phyloP scores from a whole-genome alignment of 768 basidiomycete genomes.

The Calocera cornea region DNA sequence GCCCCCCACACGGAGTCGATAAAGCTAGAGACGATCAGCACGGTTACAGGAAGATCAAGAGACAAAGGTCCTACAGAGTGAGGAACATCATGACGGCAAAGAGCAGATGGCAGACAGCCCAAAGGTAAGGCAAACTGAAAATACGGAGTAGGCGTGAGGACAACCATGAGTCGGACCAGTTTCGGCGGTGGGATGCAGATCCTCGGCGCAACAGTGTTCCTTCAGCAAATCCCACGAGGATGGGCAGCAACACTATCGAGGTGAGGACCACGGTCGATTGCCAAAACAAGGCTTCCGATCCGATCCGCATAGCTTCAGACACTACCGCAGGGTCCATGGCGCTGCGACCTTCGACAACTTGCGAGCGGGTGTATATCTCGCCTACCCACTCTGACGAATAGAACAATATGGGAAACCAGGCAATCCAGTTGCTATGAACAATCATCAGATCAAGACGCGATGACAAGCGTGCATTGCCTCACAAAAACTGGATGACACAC shows the following conservation, averaged over 20 bases:
- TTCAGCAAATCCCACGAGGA: conserved; percentile 31
- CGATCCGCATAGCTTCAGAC: conserved; percentile 64
- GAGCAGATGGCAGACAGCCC: conserved; percentile 63
- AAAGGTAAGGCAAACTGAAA: conserved; percentile 42
- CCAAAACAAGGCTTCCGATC: conserved; percentile 70
- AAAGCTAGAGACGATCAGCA: conserved; percentile 36
- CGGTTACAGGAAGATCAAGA: conserved; percentile 3
- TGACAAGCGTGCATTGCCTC: conserved; percentile 19
- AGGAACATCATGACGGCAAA: conserved; percentile 67
- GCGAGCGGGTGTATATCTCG: conserved; percentile 56
- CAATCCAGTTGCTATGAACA: conserved; percentile 53
- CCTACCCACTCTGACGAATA: conserved; percentile 80
- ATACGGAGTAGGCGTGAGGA: neutral
- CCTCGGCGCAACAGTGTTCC: neutral
- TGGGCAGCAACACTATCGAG: conserved; percentile 57
- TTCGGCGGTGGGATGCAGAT: neutral
- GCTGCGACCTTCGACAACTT: conserved; percentile 15
- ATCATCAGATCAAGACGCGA: neutral
- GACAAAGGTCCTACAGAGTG: conserved; percentile 53
- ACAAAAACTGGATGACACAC: conserved; percentile 77
- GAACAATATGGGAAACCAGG: conserved; percentile 87
- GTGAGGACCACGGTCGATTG: conserved; percentile 55
- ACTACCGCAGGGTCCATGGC: conserved; percentile 31
- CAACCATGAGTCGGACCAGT: neutral
- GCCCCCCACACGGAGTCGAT: conserved; percentile 56